Conservation (phyloP, 331 rosid genomes). For the Quercus tomentella region DNA sequence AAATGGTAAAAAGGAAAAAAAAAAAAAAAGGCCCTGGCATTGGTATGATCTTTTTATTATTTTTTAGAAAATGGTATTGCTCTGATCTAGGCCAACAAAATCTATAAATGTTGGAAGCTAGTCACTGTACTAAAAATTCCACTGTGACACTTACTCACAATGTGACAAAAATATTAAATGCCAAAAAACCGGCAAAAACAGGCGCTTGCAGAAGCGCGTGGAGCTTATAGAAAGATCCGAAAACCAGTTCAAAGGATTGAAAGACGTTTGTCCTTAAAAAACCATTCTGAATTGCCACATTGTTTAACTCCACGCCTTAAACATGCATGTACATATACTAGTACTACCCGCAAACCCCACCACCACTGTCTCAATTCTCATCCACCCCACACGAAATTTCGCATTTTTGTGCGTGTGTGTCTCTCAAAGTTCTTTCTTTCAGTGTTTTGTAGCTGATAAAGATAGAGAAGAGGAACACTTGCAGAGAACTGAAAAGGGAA, state of each 20-base stretch:
- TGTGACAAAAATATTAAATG: conserved; percentile 5
- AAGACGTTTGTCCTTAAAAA: conserved; percentile 40
- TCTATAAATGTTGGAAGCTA: no score
- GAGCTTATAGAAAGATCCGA: background rate
- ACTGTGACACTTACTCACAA: background rate
- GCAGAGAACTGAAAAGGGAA: background rate
- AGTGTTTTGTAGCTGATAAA: background rate
- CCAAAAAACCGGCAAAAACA: background rate
- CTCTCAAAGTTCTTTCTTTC: background rate
- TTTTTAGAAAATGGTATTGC: no score
- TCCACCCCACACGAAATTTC: background rate
- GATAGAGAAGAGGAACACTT: background rate
- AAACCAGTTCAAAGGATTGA: conserved; percentile 10
- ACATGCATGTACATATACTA: background rate
- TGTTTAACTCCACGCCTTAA: conserved; percentile 22
- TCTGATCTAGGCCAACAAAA: background rate
- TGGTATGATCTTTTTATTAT: no score
- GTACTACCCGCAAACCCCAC: conserved; percentile 23
- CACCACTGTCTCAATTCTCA: conserved; percentile 16
- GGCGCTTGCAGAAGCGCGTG: conserved; percentile 45
- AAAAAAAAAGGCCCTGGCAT: no score
- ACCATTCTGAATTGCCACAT: background rate
- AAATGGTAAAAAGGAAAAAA: no score
- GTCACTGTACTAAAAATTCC: background rate
- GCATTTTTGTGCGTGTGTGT: background rate